These are phyloP conservation scores for Vitis amurensis DNA, from an alignment of 164 flowering plant species.

Conservation along the genomic window DNA sequence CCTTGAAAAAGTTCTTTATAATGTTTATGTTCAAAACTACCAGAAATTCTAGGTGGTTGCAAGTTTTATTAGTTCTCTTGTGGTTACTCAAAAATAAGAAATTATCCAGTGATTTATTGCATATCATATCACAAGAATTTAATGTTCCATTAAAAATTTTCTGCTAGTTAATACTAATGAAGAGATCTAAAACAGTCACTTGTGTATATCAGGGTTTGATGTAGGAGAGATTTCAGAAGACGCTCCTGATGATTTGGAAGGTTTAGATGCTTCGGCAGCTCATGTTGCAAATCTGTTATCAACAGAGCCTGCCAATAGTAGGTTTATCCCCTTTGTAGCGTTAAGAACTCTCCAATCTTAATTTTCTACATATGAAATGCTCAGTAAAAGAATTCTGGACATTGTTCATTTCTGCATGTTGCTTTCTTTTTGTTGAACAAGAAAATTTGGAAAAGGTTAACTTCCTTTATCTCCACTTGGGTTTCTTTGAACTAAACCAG, in stretches of 20 bases:
- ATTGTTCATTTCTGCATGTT: not conserved
- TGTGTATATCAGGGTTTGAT: conserved; percentile 71
- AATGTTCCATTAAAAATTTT: not conserved
- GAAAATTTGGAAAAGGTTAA: too few species aligned
- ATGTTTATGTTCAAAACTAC: too few species aligned
- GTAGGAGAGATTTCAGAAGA: conserved; percentile 89
- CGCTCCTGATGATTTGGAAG: conserved; percentile 83
- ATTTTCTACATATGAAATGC: not conserved
- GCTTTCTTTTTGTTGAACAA: not conserved
- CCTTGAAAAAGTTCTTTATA: too few species aligned
- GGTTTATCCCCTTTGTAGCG: not conserved
- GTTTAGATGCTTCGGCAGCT: conserved; percentile 94
- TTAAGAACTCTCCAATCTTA: too few species aligned
- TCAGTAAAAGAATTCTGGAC: not conserved
- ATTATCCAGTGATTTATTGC: not conserved
- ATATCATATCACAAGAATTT: too few species aligned
- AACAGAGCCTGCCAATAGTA: conserved; percentile 92
- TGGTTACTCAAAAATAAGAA: not conserved
- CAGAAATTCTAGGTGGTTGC: too few species aligned
- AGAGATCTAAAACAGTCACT: too few species aligned
- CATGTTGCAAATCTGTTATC: conserved; percentile 92
- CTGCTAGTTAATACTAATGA: too few species aligned
- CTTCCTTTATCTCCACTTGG: too few species aligned
- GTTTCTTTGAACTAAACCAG: not conserved
- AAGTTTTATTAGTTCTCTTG: not conserved